Evolutionary conservation across 306 rosid genomes (phyloP).

Genomic region (Pyrus communis): DNA sequence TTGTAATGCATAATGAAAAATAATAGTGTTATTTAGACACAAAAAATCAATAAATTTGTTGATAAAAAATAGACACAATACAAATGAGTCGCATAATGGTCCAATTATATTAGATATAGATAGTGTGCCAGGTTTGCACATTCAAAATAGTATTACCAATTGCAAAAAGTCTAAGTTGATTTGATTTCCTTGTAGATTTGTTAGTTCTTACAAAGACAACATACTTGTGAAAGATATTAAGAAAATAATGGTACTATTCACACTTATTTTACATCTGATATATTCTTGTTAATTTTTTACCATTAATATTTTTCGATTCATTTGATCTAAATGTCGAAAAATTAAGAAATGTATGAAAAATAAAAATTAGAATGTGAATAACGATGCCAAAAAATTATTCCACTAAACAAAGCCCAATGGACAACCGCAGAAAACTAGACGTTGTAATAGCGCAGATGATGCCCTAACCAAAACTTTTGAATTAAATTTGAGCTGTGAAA

Average conservation of each 20-base stretch:
- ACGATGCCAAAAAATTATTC: no score
- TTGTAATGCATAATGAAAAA: no score
- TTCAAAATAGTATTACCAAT: not conserved
- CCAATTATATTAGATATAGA: no score
- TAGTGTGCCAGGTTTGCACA: not conserved
- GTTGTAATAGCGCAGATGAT: not conserved
- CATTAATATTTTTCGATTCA: accelerated
- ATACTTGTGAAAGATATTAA: no score
- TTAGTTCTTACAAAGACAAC: no score
- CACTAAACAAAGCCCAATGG: not conserved
- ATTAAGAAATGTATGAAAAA: no score
- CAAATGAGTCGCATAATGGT: not conserved
- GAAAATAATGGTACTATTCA: no score
- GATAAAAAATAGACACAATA: not conserved
- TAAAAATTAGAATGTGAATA: no score
- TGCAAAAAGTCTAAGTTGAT: not conserved
- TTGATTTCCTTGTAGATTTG: not conserved
- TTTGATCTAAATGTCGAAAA: accelerated
- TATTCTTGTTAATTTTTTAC: no score
- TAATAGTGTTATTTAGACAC: no score
- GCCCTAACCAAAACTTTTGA: not conserved
- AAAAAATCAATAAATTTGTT: no score
- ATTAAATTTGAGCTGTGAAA: not conserved
- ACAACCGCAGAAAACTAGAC: not conserved
- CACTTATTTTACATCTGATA: no score